A percentile compares a stretch with the other conserved stretches of the same genome.
Conservation (phyloP, 2,329 filamentous ascomycete genomes). For the Calonectria hongkongensis region DNA sequence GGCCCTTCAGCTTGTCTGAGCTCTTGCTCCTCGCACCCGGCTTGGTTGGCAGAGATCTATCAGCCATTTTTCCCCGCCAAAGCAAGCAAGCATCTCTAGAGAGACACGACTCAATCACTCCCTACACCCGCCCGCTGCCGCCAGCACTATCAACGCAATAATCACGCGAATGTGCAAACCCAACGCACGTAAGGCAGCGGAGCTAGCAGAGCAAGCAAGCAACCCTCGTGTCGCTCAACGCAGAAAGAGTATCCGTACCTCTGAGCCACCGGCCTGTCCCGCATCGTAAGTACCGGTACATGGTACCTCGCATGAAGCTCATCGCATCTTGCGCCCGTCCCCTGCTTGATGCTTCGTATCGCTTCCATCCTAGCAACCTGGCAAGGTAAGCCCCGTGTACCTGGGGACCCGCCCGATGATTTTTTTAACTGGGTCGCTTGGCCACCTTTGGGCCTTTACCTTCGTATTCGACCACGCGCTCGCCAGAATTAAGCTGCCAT, state of each 20-base stretch:
- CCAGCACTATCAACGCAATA: conserved; percentile 31
- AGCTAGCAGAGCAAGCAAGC: conserved; percentile 6
- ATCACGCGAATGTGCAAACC: conserved; percentile 38
- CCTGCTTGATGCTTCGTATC: conserved; percentile 55
- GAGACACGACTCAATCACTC: conserved; percentile 12
- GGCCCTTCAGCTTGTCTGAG: conserved; percentile 23
- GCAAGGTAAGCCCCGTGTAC: conserved; percentile 32
- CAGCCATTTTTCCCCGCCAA: conserved; percentile 20
- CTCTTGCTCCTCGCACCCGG: conserved; percentile 4
- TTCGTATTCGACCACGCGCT: conserved; percentile 39
- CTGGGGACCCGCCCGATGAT: conserved; percentile 36
- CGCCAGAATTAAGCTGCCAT: conserved; percentile 29
- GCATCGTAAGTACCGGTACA: conserved; percentile 50
- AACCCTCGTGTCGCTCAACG: background rate
- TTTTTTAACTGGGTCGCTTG: conserved; percentile 36
- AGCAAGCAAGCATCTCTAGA: conserved; percentile 25
- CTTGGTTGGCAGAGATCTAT: conserved; percentile 22
- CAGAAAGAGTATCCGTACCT: conserved; percentile 35
- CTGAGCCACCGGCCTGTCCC: conserved; percentile 40
- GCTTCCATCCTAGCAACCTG: conserved; percentile 24
- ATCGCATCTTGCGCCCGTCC: conserved; percentile 49
- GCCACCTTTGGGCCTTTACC: conserved; percentile 29
- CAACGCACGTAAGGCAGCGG: conserved; percentile 38
- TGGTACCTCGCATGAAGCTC: conserved; percentile 51
- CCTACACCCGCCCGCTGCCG: background rate